Evolutionary conservation across 352 stramenopile genomes (phyloP).

Genomic region (Albugo laibachii): DNA sequence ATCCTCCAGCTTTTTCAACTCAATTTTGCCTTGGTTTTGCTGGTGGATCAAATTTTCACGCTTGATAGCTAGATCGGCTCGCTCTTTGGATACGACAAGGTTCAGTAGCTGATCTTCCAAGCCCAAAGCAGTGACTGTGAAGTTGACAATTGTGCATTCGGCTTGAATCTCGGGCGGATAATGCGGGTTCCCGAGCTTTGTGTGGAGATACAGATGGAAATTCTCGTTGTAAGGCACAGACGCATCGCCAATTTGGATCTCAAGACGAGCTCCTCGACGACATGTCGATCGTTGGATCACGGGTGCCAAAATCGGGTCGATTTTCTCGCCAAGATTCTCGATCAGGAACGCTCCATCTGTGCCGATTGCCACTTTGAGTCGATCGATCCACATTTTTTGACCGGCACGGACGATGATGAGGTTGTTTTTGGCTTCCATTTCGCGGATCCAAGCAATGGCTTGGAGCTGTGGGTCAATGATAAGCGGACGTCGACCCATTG

Average conservation of each 20-base stretch:
- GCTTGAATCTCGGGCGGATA: conserved; percentile 91
- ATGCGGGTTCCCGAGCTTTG: conserved; percentile 88
- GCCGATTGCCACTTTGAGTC: conserved; percentile 85
- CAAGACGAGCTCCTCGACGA: conserved; percentile 81
- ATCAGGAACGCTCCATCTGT: conserved; percentile 86
- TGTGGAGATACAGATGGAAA: conserved; percentile 88
- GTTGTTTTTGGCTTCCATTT: conserved; percentile 82
- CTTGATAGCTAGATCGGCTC: conserved; percentile 60
- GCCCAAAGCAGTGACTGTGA: conserved; percentile 84
- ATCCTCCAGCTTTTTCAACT: conserved; percentile 90
- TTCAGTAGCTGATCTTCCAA: conserved; percentile 87
- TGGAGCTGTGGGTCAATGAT: conserved; percentile 90
- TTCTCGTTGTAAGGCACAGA: conserved; percentile 88
- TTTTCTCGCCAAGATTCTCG: conserved; percentile 88
- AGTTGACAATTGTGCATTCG: conserved; percentile 90
- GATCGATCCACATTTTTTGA: conserved; percentile 88
- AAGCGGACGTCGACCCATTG: conserved; percentile 76
- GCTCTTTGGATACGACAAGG: conserved; percentile 85
- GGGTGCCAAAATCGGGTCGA: conserved; percentile 84
- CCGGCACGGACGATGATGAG: conserved; percentile 88
- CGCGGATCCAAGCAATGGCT: conserved; percentile 85
- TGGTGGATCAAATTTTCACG: conserved; percentile 85
- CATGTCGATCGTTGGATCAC: conserved; percentile 90
- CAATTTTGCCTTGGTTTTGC: conserved; percentile 92
- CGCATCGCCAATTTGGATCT: conserved; percentile 89